A percentile compares a stretch with the other conserved stretches of the same genome.
phyloP scores from a whole-genome alignment of 257 asterid genomes.

The Solanum appendiculatum region DNA sequence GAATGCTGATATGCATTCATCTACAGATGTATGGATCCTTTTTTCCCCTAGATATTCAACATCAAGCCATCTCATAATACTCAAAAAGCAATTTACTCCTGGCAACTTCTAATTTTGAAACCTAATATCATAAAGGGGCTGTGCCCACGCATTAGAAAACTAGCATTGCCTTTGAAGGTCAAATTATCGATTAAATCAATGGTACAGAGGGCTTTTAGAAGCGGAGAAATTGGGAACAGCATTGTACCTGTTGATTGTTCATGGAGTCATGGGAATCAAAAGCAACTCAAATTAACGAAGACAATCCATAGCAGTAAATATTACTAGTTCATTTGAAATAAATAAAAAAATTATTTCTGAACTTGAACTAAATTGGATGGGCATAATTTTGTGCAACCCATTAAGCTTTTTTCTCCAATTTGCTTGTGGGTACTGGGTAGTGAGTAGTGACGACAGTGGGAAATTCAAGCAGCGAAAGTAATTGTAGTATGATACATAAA shows the following conservation, averaged over 20 bases:
- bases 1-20: not conserved
- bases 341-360: too few species aligned
- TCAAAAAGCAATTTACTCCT: not conserved
- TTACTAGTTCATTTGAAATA: too few species aligned
- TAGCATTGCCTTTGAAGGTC: not conserved
- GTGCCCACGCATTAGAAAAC: not conserved
- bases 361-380: not conserved
- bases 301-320: too few species aligned
- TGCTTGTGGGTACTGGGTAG: too few species aligned
- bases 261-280: not conserved
- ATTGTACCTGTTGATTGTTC: constrained; percentile 1
- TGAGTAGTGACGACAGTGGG: too few species aligned
- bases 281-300: too few species aligned
- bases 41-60: not conserved
- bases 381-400: not conserved
- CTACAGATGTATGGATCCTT: not conserved
- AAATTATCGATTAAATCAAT: not conserved
- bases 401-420: not conserved
- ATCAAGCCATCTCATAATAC: not conserved
- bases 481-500: too few species aligned
- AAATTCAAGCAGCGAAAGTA: too few species aligned
- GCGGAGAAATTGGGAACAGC: not conserved
- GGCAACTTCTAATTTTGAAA: not conserved
- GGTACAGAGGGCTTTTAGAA: not conserved
- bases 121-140: not conserved